Base-by-base conservation (phyloP, 345 rosid species). In the Lagerstroemia speciosa region DNA sequence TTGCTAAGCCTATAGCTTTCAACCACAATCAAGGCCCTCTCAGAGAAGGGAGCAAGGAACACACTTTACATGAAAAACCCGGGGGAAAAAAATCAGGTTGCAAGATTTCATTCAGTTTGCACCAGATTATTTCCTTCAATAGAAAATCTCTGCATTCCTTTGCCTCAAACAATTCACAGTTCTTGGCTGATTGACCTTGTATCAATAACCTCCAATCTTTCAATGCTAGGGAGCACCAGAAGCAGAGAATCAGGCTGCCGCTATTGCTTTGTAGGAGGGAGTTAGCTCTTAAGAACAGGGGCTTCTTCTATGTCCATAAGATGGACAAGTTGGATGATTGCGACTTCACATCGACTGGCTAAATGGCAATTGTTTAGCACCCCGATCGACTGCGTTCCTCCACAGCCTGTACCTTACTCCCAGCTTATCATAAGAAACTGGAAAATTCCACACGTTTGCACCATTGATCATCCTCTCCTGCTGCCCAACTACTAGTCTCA, bases 381-480 rank as follows among this genome's bases (percentile, higher is more conserved):
- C 97, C 52, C 73, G 71, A 24, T 91, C 93, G 65, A 88, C 82
- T 0, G 89, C 91, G 16, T 84, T 82, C 69, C 99, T 88, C 99
- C 99, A 91, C 46, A 81, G 58, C 79, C 97, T 85, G 77, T 94
- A 94, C 67, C 99, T 84, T 69, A 94, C 96, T 74, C 97, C 99
- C 8, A 94, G 84, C 79, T 94, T 94, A 64, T 94, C 99, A n/a
- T 94, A 89, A 10, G 89, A 71, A 67, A 94, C 99, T 0, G 99
- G 97, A 72, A 72, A 82, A 71, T 94, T 94, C 97, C 97, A 94
- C 33, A 94, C 75, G 41, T 94, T 91, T 40, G 87, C 97, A 7
- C 97, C 97, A 31, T 78, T 94, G 52, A 85, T 50, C 97, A 94
- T 94, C 69, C 99, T 79, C 74, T 94, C 96, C 75, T 94, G 99